Conservation (phyloP, 2,329 filamentous ascomycete species). For the Botrytis elliptica region DNA sequence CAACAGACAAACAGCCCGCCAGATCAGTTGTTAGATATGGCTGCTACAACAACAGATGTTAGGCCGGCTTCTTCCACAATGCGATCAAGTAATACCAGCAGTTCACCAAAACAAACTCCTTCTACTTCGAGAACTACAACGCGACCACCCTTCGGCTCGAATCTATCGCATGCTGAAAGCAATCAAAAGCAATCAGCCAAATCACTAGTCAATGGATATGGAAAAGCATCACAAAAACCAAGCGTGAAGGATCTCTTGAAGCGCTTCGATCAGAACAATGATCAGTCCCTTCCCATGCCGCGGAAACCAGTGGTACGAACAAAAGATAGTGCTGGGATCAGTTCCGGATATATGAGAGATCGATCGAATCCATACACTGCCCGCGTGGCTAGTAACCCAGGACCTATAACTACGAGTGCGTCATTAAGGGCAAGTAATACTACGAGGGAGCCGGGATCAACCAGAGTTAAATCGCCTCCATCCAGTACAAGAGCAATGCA, state of each 20-base stretch:
- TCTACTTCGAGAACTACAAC: constrained; percentile 43
- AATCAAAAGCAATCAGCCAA: constrained; percentile 34
- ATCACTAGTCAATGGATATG: constrained; percentile 31
- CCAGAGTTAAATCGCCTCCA: constrained; percentile 29
- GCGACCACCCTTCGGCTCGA: constrained; percentile 51
- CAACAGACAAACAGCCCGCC: constrained; percentile 33
- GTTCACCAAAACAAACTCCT: constrained; percentile 48
- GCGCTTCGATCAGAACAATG: constrained; percentile 67
- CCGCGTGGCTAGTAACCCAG: constrained; percentile 30
- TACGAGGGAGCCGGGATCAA: constrained; percentile 28
- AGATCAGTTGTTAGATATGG: constrained; percentile 32
- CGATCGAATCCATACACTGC: constrained; percentile 33
- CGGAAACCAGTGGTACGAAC: constrained; percentile 30
- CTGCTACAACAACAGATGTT: constrained; percentile 41
- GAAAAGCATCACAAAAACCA: constrained; percentile 40
- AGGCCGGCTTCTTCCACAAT: constrained; percentile 44
- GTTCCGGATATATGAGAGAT: constrained; percentile 33
- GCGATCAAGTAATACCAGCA: constrained; percentile 52
- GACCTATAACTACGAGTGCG: constrained; percentile 22
- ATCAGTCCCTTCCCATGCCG: constrained; percentile 42
- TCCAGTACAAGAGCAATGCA: constrained; percentile 38
- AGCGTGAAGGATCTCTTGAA: constrained; percentile 80
- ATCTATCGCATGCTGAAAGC: constrained; percentile 53
- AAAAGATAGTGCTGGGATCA: constrained; percentile 25
- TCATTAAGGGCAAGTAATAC: constrained; percentile 26